Percentiles rank a stretch among this genome's conserved stretches.
Evolutionary conservation across 805 yeast genomes (phyloP).

Genomic region (Saturnispora ahearnii): DNA sequence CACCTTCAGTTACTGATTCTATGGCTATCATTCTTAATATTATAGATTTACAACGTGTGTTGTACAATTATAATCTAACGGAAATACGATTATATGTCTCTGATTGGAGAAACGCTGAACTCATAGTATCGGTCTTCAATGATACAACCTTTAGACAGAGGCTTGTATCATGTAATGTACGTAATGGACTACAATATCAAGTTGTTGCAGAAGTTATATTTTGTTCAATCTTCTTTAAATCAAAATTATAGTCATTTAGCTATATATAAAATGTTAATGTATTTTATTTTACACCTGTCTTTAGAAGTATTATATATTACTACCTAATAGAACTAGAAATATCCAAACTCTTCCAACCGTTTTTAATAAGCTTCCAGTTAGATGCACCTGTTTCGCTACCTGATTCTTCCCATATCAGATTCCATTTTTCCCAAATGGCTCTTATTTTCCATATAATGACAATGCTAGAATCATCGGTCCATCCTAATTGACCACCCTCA

Average conservation of each 20-base stretch:
- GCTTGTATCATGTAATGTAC: conserved; percentile 1
- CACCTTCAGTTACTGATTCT: neutral
- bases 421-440: conserved; percentile 82
- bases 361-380: conserved; percentile 52
- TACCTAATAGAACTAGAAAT: neutral
- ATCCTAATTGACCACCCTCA: conserved; percentile 48
- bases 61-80: neutral
- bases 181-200: conserved; percentile 2
- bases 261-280: neutral
- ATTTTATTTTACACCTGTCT: neutral
- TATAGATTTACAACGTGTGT: neutral
- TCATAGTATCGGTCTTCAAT: neutral
- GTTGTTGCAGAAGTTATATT: conserved; percentile 4
- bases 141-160: neutral
- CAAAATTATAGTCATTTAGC: conserved; percentile 15
- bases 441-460: conserved; percentile 66
- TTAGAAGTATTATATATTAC: neutral
- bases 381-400: conserved; percentile 34
- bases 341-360: conserved; percentile 58
- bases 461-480: conserved; percentile 69
- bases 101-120: neutral
- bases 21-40: neutral
- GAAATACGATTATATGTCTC: neutral
- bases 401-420: conserved; percentile 81
- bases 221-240: neutral